These are phyloP conservation scores for Spiromastix sp. DNA, from an alignment of 2,329 filamentous ascomycete species.

Conservation along the genomic window DNA sequence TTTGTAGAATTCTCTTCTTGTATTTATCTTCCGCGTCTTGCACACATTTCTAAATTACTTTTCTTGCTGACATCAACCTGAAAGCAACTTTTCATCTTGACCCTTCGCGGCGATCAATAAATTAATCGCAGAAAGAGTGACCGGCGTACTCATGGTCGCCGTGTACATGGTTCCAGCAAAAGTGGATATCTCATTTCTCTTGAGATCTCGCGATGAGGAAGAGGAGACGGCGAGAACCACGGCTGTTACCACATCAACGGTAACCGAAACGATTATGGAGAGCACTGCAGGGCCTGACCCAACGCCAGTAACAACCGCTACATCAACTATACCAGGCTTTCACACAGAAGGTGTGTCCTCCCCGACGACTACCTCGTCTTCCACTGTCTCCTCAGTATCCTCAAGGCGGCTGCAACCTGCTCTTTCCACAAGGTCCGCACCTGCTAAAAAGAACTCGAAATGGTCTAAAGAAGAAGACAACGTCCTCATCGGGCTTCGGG, in stretches of 20 bases:
- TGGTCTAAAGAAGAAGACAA: constrained; percentile 90
- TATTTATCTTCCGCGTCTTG: not conserved
- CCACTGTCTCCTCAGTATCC: constrained; percentile 20
- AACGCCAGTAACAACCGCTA: not conserved
- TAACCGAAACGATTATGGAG: not conserved
- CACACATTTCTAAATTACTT: not conserved
- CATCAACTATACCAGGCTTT: not conserved
- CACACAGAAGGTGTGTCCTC: constrained; percentile 15
- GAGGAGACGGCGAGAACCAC: constrained; percentile 9
- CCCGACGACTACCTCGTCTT: constrained; percentile 22
- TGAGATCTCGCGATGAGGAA: constrained; percentile 13
- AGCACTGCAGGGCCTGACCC: too few species aligned
- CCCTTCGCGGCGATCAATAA: not conserved
- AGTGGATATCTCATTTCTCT: constrained; percentile 15
- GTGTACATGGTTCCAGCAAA: constrained; percentile 9
- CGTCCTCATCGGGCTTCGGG: constrained; percentile 80
- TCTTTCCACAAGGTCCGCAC: constrained; percentile 32
- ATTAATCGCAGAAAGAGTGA: not conserved
- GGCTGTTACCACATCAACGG: constrained; percentile 5
- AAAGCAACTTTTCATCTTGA: not conserved
- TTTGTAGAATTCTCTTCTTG: not conserved
- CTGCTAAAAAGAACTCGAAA: constrained; percentile 89
- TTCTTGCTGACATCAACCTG: not conserved
- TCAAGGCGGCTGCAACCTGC: constrained; percentile 36
- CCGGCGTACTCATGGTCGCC: constrained; percentile 4